Evolutionary conservation across 306 rosid genomes (phyloP).

Genomic region (Trifolium repens): DNA sequence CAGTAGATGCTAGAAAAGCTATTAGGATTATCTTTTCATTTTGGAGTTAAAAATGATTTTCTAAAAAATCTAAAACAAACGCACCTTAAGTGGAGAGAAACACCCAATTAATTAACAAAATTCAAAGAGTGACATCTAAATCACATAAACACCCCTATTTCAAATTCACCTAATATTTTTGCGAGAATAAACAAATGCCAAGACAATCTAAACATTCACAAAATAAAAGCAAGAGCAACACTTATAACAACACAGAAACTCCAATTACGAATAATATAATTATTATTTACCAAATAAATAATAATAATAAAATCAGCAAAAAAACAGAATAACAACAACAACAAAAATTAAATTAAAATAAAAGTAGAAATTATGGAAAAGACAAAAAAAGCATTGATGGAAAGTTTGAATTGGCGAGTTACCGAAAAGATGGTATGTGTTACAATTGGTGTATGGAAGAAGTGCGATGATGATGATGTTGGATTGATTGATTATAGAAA

Average conservation of each 20-base stretch:
- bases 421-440: not conserved
- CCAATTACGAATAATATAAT: not conserved
- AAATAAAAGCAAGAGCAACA: slow-evolving; percentile 16
- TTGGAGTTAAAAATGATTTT: too few species aligned
- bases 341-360: not conserved
- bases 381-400: not conserved
- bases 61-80: too few species aligned
- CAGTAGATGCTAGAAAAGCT: too few species aligned
- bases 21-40: too few species aligned
- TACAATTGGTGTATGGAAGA: not conserved
- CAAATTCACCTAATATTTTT: not conserved
- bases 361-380: not conserved
- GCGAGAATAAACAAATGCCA: not conserved
- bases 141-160: slow-evolving; percentile 14
- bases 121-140: not conserved
- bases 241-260: slow-evolving; percentile 14
- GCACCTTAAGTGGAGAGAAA: not conserved
- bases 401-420: not conserved
- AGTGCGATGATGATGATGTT: not conserved
- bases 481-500: not conserved
- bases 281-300: not conserved
- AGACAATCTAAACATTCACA: slow-evolving; percentile 5
- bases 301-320: not conserved
- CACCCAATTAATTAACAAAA: not conserved
- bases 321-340: too few species aligned